Evolutionary conservation across 2,329 filamentous ascomycete genomes (phyloP).

Genomic region (Colletotrichum lini): DNA sequence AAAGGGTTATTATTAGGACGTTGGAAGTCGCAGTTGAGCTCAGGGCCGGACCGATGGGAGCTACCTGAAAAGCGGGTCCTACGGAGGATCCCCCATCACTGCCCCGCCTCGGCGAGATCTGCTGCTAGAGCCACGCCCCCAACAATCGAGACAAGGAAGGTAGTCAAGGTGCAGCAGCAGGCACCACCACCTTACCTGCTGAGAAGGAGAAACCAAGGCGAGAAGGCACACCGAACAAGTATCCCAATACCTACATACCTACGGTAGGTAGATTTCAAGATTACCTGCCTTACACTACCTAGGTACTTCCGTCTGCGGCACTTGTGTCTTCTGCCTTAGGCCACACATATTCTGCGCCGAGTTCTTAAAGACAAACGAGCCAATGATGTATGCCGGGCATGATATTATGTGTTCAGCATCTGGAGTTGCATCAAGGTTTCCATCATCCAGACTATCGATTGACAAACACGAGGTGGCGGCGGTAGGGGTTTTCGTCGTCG

Average conservation of each 20-base stretch:
- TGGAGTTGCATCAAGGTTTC: constrained; percentile 7
- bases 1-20: neutral
- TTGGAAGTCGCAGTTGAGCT: constrained; percentile 9
- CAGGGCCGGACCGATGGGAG: constrained; percentile 4
- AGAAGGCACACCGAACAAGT: neutral
- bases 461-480: constrained; percentile 19
- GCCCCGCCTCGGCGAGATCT: constrained; percentile 3
- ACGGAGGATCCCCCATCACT: neutral
- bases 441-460: constrained; percentile 22
- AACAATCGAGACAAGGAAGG: constrained; percentile 1
- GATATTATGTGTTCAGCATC: neutral
- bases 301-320: neutral
- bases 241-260: too few species aligned
- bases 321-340: neutral
- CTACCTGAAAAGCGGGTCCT: constrained; percentile 11
- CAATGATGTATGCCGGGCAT: constrained; percentile 2
- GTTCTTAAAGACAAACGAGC: neutral
- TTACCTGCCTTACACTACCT: too few species aligned
- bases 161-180: neutral
- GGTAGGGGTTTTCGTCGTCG: too few species aligned
- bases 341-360: neutral
- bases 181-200: too few species aligned
- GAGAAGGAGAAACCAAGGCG: neutral
- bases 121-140: neutral
- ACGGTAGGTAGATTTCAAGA: too few species aligned